These are phyloP conservation scores for Coemansia guatemalensis DNA, from an alignment of 192 early-diverging fungal genomes.

Conservation along the genomic window DNA sequence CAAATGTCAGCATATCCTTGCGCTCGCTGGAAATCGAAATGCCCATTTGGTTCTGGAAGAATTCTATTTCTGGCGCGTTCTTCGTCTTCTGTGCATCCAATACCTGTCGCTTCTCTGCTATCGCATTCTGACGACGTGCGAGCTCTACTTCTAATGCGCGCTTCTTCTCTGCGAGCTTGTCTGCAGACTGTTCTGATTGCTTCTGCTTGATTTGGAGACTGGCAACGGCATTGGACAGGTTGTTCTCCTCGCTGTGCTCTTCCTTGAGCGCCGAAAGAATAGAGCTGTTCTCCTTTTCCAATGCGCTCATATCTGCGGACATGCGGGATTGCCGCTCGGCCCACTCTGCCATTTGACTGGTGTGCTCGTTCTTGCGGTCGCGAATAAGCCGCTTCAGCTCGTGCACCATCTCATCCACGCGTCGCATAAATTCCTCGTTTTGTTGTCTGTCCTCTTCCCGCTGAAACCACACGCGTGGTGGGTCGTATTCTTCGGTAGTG, in stretches of 20 bases:
- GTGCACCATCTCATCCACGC: slow-evolving; percentile 49
- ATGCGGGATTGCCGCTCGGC: slow-evolving; percentile 36
- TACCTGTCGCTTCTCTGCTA: slow-evolving; percentile 52
- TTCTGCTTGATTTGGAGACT: slow-evolving; percentile 46
- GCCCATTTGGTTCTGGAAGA: slow-evolving; percentile 55
- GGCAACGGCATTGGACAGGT: slow-evolving; percentile 44
- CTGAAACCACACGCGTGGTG: slow-evolving; percentile 53
- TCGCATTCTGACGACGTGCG: slow-evolving; percentile 52
- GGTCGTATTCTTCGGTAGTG: slow-evolving; percentile 47
- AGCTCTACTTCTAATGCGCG: slow-evolving; percentile 51
- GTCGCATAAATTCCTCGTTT: slow-evolving; percentile 40
- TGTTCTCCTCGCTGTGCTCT: slow-evolving; percentile 53
- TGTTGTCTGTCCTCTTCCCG: slow-evolving; percentile 45
- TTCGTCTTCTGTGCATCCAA: slow-evolving; percentile 52
- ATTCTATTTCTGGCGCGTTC: slow-evolving; percentile 60
- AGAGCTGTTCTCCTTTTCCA: slow-evolving; percentile 39
- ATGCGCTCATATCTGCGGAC: slow-evolving; percentile 31
- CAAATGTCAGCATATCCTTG: slow-evolving; percentile 61
- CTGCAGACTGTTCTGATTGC: slow-evolving; percentile 31
- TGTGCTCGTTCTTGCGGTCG: slow-evolving; percentile 31
- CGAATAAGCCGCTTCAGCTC: slow-evolving; percentile 47
- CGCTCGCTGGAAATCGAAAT: slow-evolving; percentile 48
- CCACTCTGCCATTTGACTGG: slow-evolving; percentile 21
- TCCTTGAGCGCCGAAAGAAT: slow-evolving; percentile 53
- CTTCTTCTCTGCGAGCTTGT: slow-evolving; percentile 41